Base-by-base conservation (phyloP, 2,329 filamentous ascomycete genomes). In the Claviceps maximensis region DNA sequence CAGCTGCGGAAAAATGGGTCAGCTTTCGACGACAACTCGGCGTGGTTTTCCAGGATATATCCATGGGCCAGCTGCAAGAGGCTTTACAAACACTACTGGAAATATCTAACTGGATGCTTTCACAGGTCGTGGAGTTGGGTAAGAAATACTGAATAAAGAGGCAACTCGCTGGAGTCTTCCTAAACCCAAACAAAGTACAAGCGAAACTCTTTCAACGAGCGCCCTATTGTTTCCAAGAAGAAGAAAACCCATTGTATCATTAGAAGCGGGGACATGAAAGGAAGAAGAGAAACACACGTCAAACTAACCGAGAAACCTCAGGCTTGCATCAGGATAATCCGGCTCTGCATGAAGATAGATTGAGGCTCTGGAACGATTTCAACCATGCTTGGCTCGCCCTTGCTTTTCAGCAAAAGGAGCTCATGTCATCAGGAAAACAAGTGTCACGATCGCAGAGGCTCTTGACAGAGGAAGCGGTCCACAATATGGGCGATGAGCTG, bases 331-430 rank as follows among this genome's bases (percentile, higher is more conserved):
- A 84, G 62, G 90, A 97, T 71, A 86, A 95, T 66, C 81, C 86
- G 63, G 75, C 76, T 51, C 77, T 88, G 53, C 83, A 93, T 63
- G 71, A 77, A 53, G 84, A 93, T 60, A 83, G 89, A 53, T 78
- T 95, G 58, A 84, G 84, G 63, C 73, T 97, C 7, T 98, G 93
- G 93, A 83, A 86, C 61, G 86, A 96, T 60, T 95, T 97, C 72
- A 97, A 98, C 68, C 79, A 88, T 54, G 89, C 87, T 55, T 97
- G 91, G 91, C 77, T 96, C 40, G 79, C 84, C 4, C 73, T 93
- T 7, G 80, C 90, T 50, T 88, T 93, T 65, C 86, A 82, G 59
- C 90, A 97, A 65, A 88, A 86, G 63, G 85, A 95, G 52, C 71
- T 90, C 66, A 74, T 86, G 62, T 74, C 76, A 50, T 78, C 78